Evolutionary conservation across 257 asterid genomes (phyloP).

Genomic region (Osmanthus fragrans): DNA sequence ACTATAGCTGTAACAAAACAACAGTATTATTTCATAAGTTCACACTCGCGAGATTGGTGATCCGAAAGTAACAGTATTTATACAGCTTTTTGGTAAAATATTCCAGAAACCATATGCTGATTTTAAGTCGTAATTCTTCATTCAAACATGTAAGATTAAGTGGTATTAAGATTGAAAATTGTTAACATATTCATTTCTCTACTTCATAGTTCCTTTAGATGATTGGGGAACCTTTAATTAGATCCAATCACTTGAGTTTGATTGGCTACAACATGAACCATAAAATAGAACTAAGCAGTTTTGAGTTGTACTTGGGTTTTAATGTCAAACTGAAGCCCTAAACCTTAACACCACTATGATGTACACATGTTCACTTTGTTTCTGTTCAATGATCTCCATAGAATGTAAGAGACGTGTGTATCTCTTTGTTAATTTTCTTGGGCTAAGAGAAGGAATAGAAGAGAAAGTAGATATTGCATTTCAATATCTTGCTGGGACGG

Average conservation of each 20-base stretch:
- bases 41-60: not conserved
- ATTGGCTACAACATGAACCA: not conserved
- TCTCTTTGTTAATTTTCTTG: too few species aligned
- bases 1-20: not conserved
- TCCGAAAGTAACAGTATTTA: not conserved
- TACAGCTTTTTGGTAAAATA: not conserved
- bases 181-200: too few species aligned
- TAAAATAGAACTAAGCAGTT: not conserved
- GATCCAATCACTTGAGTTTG: not conserved
- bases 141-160: not conserved
- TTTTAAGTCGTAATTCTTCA: not conserved
- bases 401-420: too few species aligned
- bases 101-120: not conserved
- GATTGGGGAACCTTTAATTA: too few species aligned
- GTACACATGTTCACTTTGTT: too few species aligned
- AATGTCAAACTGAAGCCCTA: not conserved
- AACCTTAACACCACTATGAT: too few species aligned
- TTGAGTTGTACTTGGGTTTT: not conserved
- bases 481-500: too few species aligned
- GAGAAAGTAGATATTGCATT: too few species aligned
- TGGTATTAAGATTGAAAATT: not conserved
- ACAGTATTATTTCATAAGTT: too few species aligned
- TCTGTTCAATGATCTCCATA: too few species aligned
- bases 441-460: too few species aligned
- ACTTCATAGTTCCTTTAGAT: too few species aligned